Evolutionary conservation across 495 filamentous ascomycete genomes (phyloP).

Genomic region (Neurospora sp.): DNA sequence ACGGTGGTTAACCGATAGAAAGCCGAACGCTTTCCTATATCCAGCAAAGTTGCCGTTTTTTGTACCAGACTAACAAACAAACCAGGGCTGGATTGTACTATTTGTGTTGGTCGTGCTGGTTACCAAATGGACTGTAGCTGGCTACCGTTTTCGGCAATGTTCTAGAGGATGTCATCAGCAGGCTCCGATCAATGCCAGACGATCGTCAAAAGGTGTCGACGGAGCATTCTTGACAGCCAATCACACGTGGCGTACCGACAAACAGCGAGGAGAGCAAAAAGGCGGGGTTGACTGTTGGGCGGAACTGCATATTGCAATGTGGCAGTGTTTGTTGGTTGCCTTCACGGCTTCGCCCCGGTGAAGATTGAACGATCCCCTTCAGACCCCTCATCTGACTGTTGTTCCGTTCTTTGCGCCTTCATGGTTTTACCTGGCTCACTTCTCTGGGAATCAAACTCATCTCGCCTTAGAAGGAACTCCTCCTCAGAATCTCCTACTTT

Average conservation of each 20-base stretch:
- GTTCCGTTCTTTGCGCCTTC: background rate
- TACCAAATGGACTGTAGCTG: background rate
- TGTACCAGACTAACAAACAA: too few relatives aligned
- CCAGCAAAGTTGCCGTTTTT: too few relatives aligned
- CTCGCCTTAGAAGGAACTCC: background rate
- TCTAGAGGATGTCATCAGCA: background rate
- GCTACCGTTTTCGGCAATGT: background rate
- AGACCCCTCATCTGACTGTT: background rate
- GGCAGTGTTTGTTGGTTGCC: background rate
- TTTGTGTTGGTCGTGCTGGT: background rate
- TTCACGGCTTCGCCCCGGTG: background rate
- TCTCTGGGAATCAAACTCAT: background rate
- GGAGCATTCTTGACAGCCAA: background rate
- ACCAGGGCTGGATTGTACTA: background rate
- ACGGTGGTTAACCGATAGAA: too few relatives aligned
- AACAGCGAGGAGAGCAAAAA: background rate
- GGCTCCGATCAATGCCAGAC: background rate
- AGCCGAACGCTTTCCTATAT: too few relatives aligned
- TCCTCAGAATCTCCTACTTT: background rate
- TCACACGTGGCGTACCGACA: background rate
- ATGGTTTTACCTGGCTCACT: background rate
- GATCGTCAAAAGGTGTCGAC: background rate
- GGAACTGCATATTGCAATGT: background rate
- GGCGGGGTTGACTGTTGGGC: background rate
- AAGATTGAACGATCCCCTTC: background rate